A percentile compares a stretch with the other conserved stretches of the same genome.
Conservation (phyloP, 495 filamentous ascomycete genomes). For the Penicillium steckii region DNA sequence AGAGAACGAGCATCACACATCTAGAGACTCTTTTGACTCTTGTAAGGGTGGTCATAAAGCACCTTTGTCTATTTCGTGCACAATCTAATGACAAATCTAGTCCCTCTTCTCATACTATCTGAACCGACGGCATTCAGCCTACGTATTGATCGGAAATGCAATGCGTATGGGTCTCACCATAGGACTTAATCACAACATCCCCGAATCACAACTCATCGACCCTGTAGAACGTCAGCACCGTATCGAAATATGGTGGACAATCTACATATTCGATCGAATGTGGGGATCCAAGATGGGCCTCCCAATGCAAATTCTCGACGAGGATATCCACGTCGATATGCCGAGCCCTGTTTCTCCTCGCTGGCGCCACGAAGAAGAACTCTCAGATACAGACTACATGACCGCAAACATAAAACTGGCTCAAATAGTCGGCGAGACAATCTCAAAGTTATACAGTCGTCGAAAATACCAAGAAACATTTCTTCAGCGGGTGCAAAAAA, state of each 20-base stretch:
- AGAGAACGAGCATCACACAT: conserved; percentile 42
- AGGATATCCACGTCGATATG: conserved; percentile 48
- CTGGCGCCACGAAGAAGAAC: conserved; percentile 41
- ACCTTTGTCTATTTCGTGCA: background rate
- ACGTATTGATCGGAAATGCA: conserved; percentile 40
- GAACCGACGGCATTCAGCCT: conserved; percentile 45
- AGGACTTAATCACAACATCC: conserved; percentile 47
- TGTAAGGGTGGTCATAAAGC: conserved; percentile 18
- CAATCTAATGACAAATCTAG: conserved; percentile 10
- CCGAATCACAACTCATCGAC: conserved; percentile 46
- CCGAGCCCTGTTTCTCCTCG: conserved; percentile 33
- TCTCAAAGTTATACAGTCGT: conserved; percentile 42
- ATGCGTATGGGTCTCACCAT: conserved; percentile 44
- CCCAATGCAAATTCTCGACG: conserved; percentile 45
- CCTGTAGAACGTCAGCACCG: conserved; percentile 45
- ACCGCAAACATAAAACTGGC: conserved; percentile 44
- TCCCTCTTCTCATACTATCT: conserved; percentile 46
- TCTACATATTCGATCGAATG: conserved; percentile 50
- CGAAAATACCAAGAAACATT: conserved; percentile 45
- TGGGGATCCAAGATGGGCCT: conserved; percentile 48
- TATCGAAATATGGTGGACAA: conserved; percentile 47
- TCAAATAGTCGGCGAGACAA: conserved; percentile 42
- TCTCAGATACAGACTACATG: conserved; percentile 39
- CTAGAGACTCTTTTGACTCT: conserved; percentile 40
- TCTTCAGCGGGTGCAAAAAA: conserved; percentile 41